Evolutionary conservation across 2,329 filamentous ascomycete genomes (phyloP).

Genomic region (Podosphaera leucotricha): DNA sequence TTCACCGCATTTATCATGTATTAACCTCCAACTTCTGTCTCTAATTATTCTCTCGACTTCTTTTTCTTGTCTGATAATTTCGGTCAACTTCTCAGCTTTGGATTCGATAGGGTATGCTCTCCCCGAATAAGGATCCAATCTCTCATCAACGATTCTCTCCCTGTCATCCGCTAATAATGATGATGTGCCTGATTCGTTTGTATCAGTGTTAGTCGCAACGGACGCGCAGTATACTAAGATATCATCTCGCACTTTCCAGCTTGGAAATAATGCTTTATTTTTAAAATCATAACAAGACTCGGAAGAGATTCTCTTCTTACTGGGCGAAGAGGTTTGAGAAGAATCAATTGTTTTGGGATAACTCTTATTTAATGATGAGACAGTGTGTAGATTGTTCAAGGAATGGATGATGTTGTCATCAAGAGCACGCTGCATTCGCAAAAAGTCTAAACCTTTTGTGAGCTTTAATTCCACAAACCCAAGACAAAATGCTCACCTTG

Average conservation of each 20-base stretch:
- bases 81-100: conserved; percentile 56
- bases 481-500: conserved; percentile 27
- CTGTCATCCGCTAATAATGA: conserved; percentile 36
- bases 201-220: conserved; percentile 71
- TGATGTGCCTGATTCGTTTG: conserved; percentile 48
- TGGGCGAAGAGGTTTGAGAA: conserved; percentile 23
- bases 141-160: conserved; percentile 60
- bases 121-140: conserved; percentile 75
- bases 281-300: conserved; percentile 49
- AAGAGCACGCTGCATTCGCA: conserved; percentile 66
- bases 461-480: conserved; percentile 1
- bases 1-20: conserved; percentile 50
- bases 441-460: conserved; percentile 41
- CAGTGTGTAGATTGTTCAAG: conserved; percentile 69
- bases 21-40: conserved; percentile 55
- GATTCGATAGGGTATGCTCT: conserved; percentile 62
- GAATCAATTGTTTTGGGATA: conserved; percentile 49
- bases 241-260: conserved; percentile 64
- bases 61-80: conserved; percentile 48
- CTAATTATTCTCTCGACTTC: conserved; percentile 60
- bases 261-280: conserved; percentile 57
- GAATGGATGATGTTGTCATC: conserved; percentile 90
- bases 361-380: conserved; percentile 50
- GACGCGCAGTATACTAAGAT: conserved; percentile 74
- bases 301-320: conserved; percentile 28